phyloP scores from a whole-genome alignment of 345 rosid species.

The Gossypium turneri region DNA sequence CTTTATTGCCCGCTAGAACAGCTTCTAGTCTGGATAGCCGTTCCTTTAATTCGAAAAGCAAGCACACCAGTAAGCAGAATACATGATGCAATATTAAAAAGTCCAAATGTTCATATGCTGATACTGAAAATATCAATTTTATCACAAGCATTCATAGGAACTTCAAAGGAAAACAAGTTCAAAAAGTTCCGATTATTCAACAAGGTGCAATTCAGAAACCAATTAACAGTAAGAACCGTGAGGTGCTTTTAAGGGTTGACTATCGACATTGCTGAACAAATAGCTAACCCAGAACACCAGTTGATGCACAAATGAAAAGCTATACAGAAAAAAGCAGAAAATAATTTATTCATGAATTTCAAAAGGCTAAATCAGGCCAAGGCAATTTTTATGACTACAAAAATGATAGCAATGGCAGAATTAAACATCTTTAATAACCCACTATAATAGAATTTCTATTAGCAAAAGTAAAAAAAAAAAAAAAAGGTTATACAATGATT shows the following conservation, averaged over 20 bases:
- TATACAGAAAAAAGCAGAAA: background rate
- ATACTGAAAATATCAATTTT: background rate
- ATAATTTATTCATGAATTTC: background rate
- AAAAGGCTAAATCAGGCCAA: background rate
- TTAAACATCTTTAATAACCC: background rate
- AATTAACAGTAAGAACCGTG: background rate
- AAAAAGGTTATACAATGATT: background rate
- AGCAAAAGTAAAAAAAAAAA: background rate
- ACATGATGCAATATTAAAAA: background rate
- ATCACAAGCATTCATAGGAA: background rate
- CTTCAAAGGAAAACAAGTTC: background rate
- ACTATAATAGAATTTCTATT: background rate
- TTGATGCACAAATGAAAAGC: background rate
- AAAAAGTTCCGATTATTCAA: background rate
- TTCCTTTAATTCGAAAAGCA: background rate
- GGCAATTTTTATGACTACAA: background rate
- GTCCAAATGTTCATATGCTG: background rate
- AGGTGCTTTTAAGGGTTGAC: background rate
- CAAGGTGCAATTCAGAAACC: background rate
- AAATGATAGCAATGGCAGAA: background rate
- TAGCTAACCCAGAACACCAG: background rate
- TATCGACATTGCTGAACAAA: background rate
- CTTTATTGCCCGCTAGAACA: background rate
- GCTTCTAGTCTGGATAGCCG: constrained; percentile 14
- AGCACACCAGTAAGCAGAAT: background rate